phyloP scores from a whole-genome alignment of 495 filamentous ascomycete species.

The Hypoxylon crocopeplum region DNA sequence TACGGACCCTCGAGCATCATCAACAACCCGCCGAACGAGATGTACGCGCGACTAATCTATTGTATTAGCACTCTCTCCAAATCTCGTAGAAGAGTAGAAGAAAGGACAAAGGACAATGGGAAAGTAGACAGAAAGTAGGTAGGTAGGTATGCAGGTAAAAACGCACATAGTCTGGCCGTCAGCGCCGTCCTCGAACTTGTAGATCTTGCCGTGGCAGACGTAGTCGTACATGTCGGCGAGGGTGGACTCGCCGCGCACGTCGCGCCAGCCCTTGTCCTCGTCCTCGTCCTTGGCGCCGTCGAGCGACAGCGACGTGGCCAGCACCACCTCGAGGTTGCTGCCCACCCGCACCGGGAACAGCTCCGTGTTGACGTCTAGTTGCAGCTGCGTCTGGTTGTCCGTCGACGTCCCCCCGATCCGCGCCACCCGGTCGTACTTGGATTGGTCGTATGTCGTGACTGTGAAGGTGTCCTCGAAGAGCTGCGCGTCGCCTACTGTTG shows the following conservation, averaged over 20 bases:
- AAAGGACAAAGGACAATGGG: not conserved
- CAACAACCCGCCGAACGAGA: constrained; percentile 90
- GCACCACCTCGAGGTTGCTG: constrained; percentile 76
- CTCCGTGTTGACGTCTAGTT: constrained; percentile 92
- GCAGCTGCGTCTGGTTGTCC: constrained; percentile 74
- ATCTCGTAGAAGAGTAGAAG: not conserved
- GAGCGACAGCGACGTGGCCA: constrained; percentile 83
- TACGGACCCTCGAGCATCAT: constrained; percentile 92
- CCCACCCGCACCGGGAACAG: constrained; percentile 78
- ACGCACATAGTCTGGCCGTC: constrained; percentile 84
- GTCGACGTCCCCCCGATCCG: constrained; percentile 76
- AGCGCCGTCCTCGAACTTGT: constrained; percentile 89
- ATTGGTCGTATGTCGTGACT: constrained; percentile 74
- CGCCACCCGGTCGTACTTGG: constrained; percentile 94
- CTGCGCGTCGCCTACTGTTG: constrained; percentile 73
- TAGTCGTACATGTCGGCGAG: constrained; percentile 96
- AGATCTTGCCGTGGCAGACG: constrained; percentile 96
- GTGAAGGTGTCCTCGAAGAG: constrained; percentile 94
- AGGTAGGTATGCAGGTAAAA: not conserved
- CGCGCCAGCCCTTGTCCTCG: constrained; percentile 75
- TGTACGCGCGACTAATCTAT: constrained; percentile 77
- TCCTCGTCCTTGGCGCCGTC: constrained; percentile 76
- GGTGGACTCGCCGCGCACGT: constrained; percentile 73
- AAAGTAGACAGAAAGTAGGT: not conserved
- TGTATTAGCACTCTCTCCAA: constrained; percentile 30